These are phyloP conservation scores for Polygonum maritimum DNA, from an alignment of 148 eudicot species.

Conservation along the genomic window DNA sequence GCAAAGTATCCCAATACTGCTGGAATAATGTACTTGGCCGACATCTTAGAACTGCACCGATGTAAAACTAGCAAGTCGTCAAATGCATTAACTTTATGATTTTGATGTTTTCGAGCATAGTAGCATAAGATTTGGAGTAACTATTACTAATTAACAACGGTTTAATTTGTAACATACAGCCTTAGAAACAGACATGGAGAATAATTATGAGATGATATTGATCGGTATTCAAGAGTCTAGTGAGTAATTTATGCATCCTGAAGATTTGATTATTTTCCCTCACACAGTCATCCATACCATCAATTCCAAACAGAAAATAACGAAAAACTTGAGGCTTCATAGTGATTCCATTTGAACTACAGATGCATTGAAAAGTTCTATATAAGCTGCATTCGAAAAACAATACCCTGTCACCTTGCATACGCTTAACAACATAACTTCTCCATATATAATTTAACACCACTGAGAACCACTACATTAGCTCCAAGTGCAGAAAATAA, in stretches of 20 bases:
- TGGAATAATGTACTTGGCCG: conserved; percentile 18
- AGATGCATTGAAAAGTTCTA: background rate
- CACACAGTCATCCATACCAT: background rate
- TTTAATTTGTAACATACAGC: background rate
- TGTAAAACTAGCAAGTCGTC: background rate
- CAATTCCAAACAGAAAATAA: background rate
- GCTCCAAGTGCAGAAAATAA: no score
- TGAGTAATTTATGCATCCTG: background rate
- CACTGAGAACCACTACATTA: no score
- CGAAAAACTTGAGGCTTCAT: background rate
- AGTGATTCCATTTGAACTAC: background rate
- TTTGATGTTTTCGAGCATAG: no score
- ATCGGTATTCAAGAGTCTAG: background rate
- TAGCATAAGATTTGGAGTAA: no score
- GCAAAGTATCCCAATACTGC: conserved; percentile 22
- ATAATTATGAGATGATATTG: background rate
- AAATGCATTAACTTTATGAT: no score
- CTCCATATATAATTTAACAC: no score
- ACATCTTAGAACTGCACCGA: conserved; percentile 18
- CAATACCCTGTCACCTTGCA: background rate
- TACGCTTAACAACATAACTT: no score
- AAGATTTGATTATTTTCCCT: background rate
- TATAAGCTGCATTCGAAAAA: background rate
- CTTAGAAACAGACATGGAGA: background rate
- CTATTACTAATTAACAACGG: no score